Base-by-base conservation (phyloP, 2,329 filamentous ascomycete species). In the Bipolaris cookei region DNA sequence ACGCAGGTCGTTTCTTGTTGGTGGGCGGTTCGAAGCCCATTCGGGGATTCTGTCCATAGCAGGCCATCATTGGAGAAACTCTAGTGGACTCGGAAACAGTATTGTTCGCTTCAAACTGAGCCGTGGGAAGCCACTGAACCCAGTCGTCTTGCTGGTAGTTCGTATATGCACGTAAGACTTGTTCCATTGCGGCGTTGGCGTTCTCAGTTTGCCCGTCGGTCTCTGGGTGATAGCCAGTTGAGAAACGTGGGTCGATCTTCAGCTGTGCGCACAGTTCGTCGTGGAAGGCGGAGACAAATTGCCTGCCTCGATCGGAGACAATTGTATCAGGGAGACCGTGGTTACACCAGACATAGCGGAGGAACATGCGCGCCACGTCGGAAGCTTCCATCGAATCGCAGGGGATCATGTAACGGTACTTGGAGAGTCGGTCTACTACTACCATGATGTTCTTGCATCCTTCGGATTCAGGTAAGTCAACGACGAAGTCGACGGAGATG, bases 181-280 rank as follows among this genome's bases (percentile, higher is more conserved):
- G n/a, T n/a, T n/a, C n/a, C n/a, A n/a, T n/a, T n/a, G n/a, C n/a
- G n/a, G n/a, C n/a, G n/a, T n/a, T 45, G 4, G 42, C 25, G 3
- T 25, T 20, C 21, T 61, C 45, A 16, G 57, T 57, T 28, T 55
- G 47, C 21, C 54, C 48, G 23, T 60, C 48, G 3, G 57, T 60
- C 23, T 60, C 18, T 10, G 54, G 57, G 34, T 60, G 48, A 32
- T 52, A 58, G 2, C 54, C 48, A 13, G 58, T 61, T 18, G 50
- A 61, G 2, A 58, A 39, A 8, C 43, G 23, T 8, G 18, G 21
- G 25, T 32, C 5, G 13, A 42, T 42, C 4, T 13, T 3, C 5
- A 42, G 11, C 5, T 20, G 18, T 11, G 23, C 6, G 13, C 4
- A 6, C 5, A 42, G 18, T 5, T 18, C 7, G 7, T 25, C 25